Evolutionary conservation across 495 filamentous ascomycete genomes (phyloP).

Genomic region (Parathielavia hyrcaniae): DNA sequence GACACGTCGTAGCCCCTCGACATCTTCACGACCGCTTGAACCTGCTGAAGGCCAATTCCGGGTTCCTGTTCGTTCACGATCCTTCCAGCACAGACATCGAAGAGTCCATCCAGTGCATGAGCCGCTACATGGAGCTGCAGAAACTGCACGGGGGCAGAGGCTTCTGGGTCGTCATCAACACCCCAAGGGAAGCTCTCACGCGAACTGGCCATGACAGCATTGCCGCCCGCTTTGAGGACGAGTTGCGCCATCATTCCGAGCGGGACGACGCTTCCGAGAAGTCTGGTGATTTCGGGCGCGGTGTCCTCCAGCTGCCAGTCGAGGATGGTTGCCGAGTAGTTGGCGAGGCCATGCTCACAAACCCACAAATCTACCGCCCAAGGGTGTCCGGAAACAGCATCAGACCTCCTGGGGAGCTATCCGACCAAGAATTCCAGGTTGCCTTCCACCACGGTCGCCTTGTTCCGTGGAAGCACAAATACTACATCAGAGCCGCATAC

Average conservation of each 20-base stretch:
- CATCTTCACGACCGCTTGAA: neutral
- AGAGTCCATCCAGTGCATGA: slow-evolving; percentile 1
- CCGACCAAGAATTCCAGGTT: slow-evolving; percentile 1
- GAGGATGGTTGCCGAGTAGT: neutral
- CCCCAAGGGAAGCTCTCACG: neutral
- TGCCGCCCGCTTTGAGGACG: neutral
- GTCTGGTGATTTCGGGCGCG: neutral
- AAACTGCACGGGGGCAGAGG: neutral
- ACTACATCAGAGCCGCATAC: slow-evolving; percentile 16
- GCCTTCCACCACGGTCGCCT: neutral
- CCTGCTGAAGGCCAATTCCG: neutral
- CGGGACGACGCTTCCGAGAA: neutral
- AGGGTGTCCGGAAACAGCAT: neutral
- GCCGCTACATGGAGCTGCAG: neutral
- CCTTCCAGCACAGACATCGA: neutral
- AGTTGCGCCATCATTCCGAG: neutral
- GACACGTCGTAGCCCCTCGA: neutral
- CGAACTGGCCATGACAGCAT: neutral
- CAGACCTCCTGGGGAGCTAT: neutral
- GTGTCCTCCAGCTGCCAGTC: neutral
- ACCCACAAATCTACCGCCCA: neutral
- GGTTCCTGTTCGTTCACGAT: slow-evolving; percentile 1
- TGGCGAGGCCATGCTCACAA: neutral
- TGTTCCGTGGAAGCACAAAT: slow-evolving; percentile 8
- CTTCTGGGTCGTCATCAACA: slow-evolving; percentile 1